Base-by-base conservation (phyloP, 257 asterid species). In the Fraxinus pennsylvanica region DNA sequence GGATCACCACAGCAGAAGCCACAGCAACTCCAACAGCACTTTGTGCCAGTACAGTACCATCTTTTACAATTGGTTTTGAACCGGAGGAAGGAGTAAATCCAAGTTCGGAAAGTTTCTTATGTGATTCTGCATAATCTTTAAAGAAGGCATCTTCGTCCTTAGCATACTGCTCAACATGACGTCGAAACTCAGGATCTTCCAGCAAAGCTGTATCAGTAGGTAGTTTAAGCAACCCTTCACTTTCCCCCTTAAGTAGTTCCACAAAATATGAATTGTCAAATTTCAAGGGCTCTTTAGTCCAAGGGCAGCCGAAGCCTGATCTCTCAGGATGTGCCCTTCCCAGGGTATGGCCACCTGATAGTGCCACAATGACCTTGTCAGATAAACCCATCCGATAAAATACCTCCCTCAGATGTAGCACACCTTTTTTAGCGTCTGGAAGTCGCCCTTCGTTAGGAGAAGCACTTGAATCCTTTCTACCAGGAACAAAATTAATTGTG, bases 311-410 rank as follows among this genome's bases (percentile, higher is more conserved):
- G 83, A 91, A 96, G 84, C 97, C 97, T 38, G 99, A 93, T 87
- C 98, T 92, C 84, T 96, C 99, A 74, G 97, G 97, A 88, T 96
- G 97, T 54, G 96, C 99, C 84, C 94, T 92, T 87, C 99, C 99
- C 95, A 93, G 85, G 21, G 98, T 92, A 84, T 96, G 99, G 81
- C 78, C 99, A 71, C 98, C 99, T 0, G 98, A 96, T 63, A 96
- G 86, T 72, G 98, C 97, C 86, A 93, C 98, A 32, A 96, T 96
- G 71, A 92, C 99, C 84, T 90, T 89, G 86, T 92, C 92, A 75
- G 98, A 88, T 84, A 95, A 90, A 63, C 98, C 99, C 98, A 96
- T 96, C 65, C 99, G 89, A 43, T 91, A 89, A 79, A 96, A 96
- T 72, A 96, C 83, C 22, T 88, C 97, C 88, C 70, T 91, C 80